Conservation (phyloP, 2,329 filamentous ascomycete species). For the Curvularia sp. region DNA sequence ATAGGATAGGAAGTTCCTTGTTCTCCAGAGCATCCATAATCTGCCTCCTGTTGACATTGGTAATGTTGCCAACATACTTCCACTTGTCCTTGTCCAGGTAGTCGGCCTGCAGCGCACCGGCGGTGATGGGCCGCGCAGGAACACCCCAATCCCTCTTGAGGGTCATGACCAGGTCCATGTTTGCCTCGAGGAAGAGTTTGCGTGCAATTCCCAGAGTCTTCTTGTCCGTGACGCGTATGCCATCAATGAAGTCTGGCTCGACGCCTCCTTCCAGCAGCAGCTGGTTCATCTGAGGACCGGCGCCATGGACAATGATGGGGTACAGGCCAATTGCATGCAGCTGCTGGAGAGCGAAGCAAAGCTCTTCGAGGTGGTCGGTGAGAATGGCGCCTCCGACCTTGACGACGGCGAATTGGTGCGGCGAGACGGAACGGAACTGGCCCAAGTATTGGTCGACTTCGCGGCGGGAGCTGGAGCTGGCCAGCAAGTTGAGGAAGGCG, state of each 20-base stretch:
- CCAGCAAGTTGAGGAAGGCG: conserved; percentile 87
- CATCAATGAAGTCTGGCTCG: conserved; percentile 94
- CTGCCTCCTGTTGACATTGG: conserved; percentile 84
- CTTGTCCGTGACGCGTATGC: conserved; percentile 92
- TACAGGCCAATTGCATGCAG: conserved; percentile 94
- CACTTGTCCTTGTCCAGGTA: conserved; percentile 97
- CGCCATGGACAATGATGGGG: conserved; percentile 94
- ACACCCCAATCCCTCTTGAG: conserved; percentile 85
- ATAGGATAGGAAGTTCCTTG: conserved; percentile 92
- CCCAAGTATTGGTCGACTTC: conserved; percentile 98
- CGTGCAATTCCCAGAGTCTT: conserved; percentile 92
- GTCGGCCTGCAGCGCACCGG: conserved; percentile 88
- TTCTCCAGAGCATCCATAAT: conserved; percentile 87
- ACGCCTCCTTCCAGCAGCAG: conserved; percentile 89
- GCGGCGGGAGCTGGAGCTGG: conserved; percentile 93
- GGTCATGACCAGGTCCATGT: conserved; percentile 87
- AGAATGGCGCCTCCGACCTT: conserved; percentile 97
- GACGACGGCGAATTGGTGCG: conserved; percentile 96
- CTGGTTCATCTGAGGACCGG: conserved; percentile 92
- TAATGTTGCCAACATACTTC: conserved; percentile 94
- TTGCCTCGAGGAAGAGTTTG: conserved; percentile 94
- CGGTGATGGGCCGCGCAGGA: conserved; percentile 84
- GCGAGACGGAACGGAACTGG: conserved; percentile 95
- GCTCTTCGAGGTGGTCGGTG: conserved; percentile 89
- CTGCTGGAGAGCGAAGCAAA: conserved; percentile 88